Conservation (phyloP, 2,329 filamentous ascomycete species). For the Aschersonia sp. region DNA sequence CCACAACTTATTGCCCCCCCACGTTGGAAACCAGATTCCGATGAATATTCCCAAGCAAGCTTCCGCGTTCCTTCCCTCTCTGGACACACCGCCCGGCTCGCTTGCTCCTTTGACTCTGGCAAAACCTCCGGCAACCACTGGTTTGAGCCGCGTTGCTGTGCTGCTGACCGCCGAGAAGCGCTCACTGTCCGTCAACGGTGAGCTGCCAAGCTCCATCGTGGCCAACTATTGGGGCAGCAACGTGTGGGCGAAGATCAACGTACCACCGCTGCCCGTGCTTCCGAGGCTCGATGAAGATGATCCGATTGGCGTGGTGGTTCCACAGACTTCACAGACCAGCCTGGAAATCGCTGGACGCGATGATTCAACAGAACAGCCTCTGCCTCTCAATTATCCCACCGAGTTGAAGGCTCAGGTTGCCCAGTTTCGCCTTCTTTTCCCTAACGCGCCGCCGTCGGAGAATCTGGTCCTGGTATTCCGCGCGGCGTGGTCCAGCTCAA, state of each 20-base stretch:
- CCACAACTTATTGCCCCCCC: slow-evolving; percentile 60
- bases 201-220: slow-evolving; percentile 71
- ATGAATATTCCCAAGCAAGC: slow-evolving; percentile 13
- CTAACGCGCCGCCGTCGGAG: slow-evolving; percentile 60
- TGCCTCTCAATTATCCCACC: slow-evolving; percentile 63
- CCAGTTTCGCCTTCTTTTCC: slow-evolving; percentile 86
- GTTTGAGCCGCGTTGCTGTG: slow-evolving; percentile 74
- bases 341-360: slow-evolving; percentile 13
- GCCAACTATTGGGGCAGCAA: slow-evolving; percentile 90
- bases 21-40: slow-evolving; percentile 18
- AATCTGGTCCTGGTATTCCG: slow-evolving; percentile 85
- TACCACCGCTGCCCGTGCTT: slow-evolving; percentile 14
- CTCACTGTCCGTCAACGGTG: slow-evolving; percentile 49
- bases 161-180: slow-evolving; percentile 65
- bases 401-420: slow-evolving; percentile 77
- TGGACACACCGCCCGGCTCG: slow-evolving; percentile 39
- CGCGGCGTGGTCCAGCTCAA: slow-evolving; percentile 60
- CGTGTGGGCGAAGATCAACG: slow-evolving; percentile 43
- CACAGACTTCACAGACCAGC: slow-evolving; percentile 14
- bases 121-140: slow-evolving; percentile 70
- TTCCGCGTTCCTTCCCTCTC: slow-evolving; percentile 18
- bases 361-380: slow-evolving; percentile 32
- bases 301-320: slow-evolving; percentile 24
- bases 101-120: slow-evolving; percentile 73
- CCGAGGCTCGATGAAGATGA: slow-evolving; percentile 22